A percentile compares a stretch with the other conserved stretches of the same genome.
phyloP scores from a whole-genome alignment of 2,329 filamentous ascomycete species.

The Colletotrichum tropicale region DNA sequence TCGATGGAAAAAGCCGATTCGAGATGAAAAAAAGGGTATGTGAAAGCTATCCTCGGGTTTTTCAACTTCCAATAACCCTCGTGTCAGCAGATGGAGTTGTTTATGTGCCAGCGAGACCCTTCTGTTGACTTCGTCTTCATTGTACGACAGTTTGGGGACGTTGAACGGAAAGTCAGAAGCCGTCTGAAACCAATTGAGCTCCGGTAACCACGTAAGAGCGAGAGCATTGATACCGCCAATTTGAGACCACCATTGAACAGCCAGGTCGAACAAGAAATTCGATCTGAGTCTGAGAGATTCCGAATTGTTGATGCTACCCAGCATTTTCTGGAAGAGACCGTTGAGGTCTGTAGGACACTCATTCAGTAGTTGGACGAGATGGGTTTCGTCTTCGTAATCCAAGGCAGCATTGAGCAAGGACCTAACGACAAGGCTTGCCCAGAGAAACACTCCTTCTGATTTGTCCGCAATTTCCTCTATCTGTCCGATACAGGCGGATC shows the following conservation, averaged over 20 bases:
- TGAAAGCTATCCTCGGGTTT: not conserved
- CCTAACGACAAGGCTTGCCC: not conserved
- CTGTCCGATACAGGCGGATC: not conserved
- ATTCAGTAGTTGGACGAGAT: not conserved
- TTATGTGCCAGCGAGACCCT: not conserved
- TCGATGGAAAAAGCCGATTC: not conserved
- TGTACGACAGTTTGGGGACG: accelerated
- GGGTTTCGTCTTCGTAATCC: not conserved
- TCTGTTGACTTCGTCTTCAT: not conserved
- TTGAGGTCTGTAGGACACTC: not conserved
- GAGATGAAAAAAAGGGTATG: not conserved
- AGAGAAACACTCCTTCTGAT: not conserved
- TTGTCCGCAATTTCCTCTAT: accelerated
- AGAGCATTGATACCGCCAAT: not conserved
- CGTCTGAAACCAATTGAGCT: not conserved
- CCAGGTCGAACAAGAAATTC: not conserved
- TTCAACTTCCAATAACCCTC: not conserved
- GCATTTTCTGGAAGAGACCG: accelerated
- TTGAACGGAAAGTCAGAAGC: not conserved
- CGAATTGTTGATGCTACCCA: accelerated
- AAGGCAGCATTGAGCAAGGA: not conserved
- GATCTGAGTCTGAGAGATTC: not conserved
- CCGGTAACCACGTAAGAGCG: accelerated
- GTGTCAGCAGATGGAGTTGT: not conserved
- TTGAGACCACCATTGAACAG: not conserved